Evolutionary conservation across 129 eudicot genomes (phyloP).

Genomic region (Cynara cardunculus): DNA sequence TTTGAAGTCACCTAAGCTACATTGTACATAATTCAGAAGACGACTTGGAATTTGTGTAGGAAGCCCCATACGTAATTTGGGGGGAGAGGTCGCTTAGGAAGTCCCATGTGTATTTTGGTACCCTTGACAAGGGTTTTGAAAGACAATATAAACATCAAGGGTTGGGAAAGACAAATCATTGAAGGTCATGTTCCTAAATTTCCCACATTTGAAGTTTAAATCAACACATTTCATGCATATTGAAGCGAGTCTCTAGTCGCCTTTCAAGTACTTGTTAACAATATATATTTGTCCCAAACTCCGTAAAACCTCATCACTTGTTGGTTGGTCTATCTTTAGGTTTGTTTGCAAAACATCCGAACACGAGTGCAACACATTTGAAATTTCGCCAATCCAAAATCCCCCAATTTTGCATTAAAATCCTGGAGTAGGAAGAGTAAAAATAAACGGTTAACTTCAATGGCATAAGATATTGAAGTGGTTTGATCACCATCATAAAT

Average conservation of each 20-base stretch:
- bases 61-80: too few relatives aligned
- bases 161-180: too few relatives aligned
- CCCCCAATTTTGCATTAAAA: constrained; percentile 18
- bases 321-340: constrained; percentile 26
- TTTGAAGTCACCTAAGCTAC: too few relatives aligned
- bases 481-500: not conserved
- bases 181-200: too few relatives aligned
- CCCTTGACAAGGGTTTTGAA: too few relatives aligned
- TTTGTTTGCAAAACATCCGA: constrained; percentile 7
- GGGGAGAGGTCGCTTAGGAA: too few relatives aligned
- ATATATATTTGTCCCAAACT: constrained; percentile 18
- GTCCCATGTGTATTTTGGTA: too few relatives aligned
- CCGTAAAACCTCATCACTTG: constrained; percentile 30
- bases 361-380: not conserved
- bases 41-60: too few relatives aligned
- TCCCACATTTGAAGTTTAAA: too few relatives aligned
- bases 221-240: too few relatives aligned
- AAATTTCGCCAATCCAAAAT: constrained; percentile 11
- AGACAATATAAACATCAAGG: too few relatives aligned
- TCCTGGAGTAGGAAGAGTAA: constrained; percentile 1
- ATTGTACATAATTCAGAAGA: too few relatives aligned
- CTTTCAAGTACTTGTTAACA: not conserved
- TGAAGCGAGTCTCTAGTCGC: not conserved
- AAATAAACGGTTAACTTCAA: not conserved
- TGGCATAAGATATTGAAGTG: not conserved